phyloP scores from a whole-genome alignment of 208 protist genomes.

The Leishmania aethiopica region DNA sequence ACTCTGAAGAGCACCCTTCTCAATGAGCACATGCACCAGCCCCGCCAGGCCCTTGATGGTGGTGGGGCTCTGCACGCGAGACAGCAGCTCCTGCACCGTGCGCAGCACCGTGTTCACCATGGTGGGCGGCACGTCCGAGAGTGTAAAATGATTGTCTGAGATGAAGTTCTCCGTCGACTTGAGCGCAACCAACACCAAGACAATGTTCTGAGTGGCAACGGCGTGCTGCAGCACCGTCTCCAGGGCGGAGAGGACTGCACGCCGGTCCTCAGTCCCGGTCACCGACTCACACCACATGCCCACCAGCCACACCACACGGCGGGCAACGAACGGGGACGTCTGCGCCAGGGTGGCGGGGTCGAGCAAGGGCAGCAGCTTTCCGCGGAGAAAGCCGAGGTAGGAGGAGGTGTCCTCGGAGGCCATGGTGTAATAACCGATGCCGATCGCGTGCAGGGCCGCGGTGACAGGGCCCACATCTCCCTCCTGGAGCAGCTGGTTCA shows the following conservation, averaged over 20 bases:
- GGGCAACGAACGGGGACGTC: slow-evolving; percentile 58
- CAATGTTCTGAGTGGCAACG: slow-evolving; percentile 21
- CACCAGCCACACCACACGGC: slow-evolving; percentile 83
- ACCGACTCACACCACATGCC: slow-evolving; percentile 90
- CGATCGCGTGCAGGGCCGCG: slow-evolving; percentile 82
- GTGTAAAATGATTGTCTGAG: slow-evolving; percentile 55
- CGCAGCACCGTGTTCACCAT: slow-evolving; percentile 49
- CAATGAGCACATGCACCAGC: slow-evolving; percentile 62
- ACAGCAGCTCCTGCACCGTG: slow-evolving; percentile 53
- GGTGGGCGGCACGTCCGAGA: slow-evolving; percentile 48
- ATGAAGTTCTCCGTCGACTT: slow-evolving; percentile 70
- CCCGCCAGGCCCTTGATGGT: slow-evolving; percentile 51
- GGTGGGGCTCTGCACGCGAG: slow-evolving; percentile 38
- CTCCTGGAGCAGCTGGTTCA: slow-evolving; percentile 51
- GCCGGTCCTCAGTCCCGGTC: slow-evolving; percentile 29
- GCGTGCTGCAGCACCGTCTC: slow-evolving; percentile 46
- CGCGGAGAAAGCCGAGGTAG: slow-evolving; percentile 64
- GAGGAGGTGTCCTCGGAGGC: slow-evolving; percentile 25
- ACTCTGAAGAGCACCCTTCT: slow-evolving; percentile 40
- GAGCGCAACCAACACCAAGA: slow-evolving; percentile 61
- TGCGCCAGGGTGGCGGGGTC: slow-evolving; percentile 9
- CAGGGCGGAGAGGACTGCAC: slow-evolving; percentile 54
- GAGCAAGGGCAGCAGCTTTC: slow-evolving; percentile 69
- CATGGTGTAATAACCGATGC: slow-evolving; percentile 88
- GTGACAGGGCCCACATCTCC: slow-evolving; percentile 48